Conservation (phyloP, 2,329 filamentous ascomycete genomes). For the Zalaria obscura region DNA sequence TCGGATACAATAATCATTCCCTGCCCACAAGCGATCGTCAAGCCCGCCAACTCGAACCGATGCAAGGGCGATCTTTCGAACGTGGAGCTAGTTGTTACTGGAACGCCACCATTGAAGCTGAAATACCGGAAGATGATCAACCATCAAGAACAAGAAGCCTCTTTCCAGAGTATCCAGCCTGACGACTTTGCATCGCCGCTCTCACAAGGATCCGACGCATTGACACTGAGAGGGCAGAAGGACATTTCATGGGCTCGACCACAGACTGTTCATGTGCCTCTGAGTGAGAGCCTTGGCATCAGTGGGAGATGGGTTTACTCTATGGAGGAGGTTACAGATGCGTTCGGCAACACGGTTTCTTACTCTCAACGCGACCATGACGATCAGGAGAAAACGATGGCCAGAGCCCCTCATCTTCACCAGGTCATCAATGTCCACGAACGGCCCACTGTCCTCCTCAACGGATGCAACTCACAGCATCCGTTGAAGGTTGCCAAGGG, state of each 20-base stretch:
- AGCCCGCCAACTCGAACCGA: conserved; percentile 49
- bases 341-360: conserved; percentile 69
- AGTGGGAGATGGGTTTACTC: conserved; percentile 79
- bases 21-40: conserved; percentile 69
- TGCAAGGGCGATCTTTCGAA: conserved; percentile 84
- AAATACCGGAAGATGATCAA: conserved; percentile 86
- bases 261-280: conserved; percentile 60
- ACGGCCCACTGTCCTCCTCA: conserved; percentile 58
- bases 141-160: conserved; percentile 66
- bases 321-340: conserved; percentile 85
- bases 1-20: conserved; percentile 76
- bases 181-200: conserved; percentile 72
- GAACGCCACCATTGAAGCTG: conserved; percentile 82
- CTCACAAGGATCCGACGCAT: conserved; percentile 41
- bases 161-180: conserved; percentile 86
- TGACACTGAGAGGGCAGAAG: conserved; percentile 44
- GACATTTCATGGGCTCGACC: conserved; percentile 71
- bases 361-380: conserved; percentile 60
- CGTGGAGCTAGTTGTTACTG: conserved; percentile 67
- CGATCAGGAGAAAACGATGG: conserved; percentile 28
- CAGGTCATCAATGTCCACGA: conserved; percentile 79
- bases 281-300: conserved; percentile 77
- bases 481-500: conserved; percentile 77
- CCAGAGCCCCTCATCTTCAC: conserved; percentile 42
- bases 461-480: conserved; percentile 62